Percentiles rank a stretch among this genome's conserved stretches.
Evolutionary conservation across 2,329 filamentous ascomycete species (phyloP).

Genomic region (Aspergillus sp.): DNA sequence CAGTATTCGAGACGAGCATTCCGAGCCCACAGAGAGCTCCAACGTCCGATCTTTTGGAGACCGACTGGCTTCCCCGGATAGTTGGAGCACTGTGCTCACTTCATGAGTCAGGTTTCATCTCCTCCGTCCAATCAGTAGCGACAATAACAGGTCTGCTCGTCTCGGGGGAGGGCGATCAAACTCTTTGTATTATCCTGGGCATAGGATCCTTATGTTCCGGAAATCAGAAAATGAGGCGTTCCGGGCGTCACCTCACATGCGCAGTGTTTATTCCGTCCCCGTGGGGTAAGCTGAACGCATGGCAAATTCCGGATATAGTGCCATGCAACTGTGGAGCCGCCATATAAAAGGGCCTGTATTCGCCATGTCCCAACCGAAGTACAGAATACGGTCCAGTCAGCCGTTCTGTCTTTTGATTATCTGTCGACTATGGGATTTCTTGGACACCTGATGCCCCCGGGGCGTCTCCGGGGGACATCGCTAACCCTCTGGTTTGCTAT

Average conservation of each 20-base stretch:
- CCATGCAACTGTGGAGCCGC: neutral
- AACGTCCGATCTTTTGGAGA: neutral
- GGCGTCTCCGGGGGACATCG: conserved; percentile 16
- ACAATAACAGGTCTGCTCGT: neutral
- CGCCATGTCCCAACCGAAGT: neutral
- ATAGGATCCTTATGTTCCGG: neutral
- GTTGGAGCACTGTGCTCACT: neutral
- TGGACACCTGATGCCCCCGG: neutral
- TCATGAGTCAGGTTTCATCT: neutral
- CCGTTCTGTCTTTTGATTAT: neutral
- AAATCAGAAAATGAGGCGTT: neutral
- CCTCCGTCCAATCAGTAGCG: neutral
- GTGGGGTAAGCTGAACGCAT: conserved; percentile 1
- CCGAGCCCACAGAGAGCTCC: neutral
- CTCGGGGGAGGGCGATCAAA: neutral
- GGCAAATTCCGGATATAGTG: neutral
- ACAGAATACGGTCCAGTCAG: neutral
- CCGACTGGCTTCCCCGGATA: neutral
- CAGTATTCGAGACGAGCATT: neutral
- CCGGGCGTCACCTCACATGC: neutral
- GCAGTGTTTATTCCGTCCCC: neutral
- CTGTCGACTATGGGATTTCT: neutral
- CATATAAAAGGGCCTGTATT: neutral
- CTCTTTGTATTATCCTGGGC: neutral
- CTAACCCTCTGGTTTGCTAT: conserved; percentile 24